Base-by-base conservation (phyloP, 371 early-diverging fungal species). In the Zychaea mexicana region DNA sequence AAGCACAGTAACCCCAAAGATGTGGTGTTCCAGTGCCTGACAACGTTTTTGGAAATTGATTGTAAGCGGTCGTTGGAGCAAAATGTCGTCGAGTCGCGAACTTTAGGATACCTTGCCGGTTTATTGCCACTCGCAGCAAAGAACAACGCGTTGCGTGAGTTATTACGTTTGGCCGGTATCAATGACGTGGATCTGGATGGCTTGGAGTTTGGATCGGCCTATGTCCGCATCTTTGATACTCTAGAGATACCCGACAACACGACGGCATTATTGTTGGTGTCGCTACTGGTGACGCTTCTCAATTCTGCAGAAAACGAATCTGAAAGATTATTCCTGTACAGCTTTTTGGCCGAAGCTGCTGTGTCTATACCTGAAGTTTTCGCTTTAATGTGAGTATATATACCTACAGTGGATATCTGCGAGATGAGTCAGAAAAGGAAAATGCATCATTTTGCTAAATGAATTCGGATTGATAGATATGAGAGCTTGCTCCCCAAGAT, bases 291-390 rank as follows among this genome's bases (percentile, higher is more conserved):
- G 7, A 89, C 90, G 0, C 82, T 96, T 80, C 77, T 96, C 52
- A 90, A 95, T 71, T 85, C 85, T 55, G 85, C 92, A 8, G 95
- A 96, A 61, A 87, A 86, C 24, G 96, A 97, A 64, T 81, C 89
- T 10, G 96, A 97, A 77, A 77, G 85, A 4, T 65, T 91, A 53
- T 93, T 93, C 66, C 77, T 97, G 47, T 96, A 95, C 63, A 87
- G 90, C 13, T 86, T 95, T 62, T 71, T 97, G 55, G 89, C 92
- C 2, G 94, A 92, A 75, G 88, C 90, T 19, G 90, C 94, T 1
- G 73, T 79, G 5, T 79, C 86, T 7, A 78, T 88, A 4, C 95
- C 93, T 4, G 90, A 92, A 64, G 86, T 89, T 9, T 90, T 94
- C 74, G 75, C 89, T 0, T 73, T 92, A 26, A 83, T 94, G 90